These are phyloP conservation scores for Mucor velutinosus DNA, from an alignment of 371 early-diverging fungal genomes.

Conservation along the genomic window DNA sequence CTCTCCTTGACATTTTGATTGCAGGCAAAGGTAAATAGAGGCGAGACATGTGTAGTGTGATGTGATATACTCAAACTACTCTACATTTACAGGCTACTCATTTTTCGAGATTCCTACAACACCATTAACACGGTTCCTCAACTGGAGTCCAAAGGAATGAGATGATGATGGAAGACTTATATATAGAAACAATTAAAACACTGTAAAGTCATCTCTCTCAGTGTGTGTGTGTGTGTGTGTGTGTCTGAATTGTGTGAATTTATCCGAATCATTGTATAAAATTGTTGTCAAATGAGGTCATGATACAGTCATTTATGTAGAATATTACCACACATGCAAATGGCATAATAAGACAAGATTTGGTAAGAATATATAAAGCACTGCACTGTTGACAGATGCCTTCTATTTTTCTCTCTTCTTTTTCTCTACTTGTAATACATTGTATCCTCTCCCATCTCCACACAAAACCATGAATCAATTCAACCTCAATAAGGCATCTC, in stretches of 20 bases:
- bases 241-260: neutral
- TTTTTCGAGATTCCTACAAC: constrained; percentile 52
- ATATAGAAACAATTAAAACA: neutral
- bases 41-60: too few relatives aligned
- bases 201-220: neutral
- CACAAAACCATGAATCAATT: neutral
- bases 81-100: constrained; percentile 38
- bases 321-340: neutral
- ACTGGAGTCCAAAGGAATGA: constrained; percentile 42
- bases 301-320: constrained; percentile 16
- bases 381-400: neutral
- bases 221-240: neutral
- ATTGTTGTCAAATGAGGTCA: constrained; percentile 23
- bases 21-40: constrained; percentile 39
- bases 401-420: neutral
- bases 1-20: constrained; percentile 43
- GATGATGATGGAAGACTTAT: neutral
- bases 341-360: neutral
- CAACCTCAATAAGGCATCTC: neutral
- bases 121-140: constrained; percentile 43
- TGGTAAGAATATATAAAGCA: constrained; percentile 6
- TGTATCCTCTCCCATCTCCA: too few relatives aligned
- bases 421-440: neutral
- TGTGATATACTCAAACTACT: neutral
- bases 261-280: neutral